Evolutionary conservation across 345 rosid species (phyloP).

Genomic region (Reutealis trisperma): DNA sequence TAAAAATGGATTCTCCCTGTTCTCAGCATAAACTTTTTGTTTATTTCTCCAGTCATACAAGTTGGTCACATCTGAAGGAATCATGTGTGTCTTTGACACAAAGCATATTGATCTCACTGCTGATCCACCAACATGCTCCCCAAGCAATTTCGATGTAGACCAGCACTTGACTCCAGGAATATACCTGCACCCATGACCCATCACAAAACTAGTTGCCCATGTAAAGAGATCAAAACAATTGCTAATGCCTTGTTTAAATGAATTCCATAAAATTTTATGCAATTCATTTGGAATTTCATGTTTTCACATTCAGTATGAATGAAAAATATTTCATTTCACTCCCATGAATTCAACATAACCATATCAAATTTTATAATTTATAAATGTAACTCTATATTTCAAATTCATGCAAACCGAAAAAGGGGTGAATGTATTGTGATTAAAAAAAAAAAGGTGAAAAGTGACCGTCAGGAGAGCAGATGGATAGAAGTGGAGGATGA

Average conservation of each 20-base stretch:
- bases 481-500: background rate
- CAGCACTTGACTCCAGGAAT: constrained; percentile 55
- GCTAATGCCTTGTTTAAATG: background rate
- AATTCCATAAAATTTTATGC: too few species aligned
- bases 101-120: constrained; percentile 90
- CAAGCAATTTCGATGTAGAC: constrained; percentile 78
- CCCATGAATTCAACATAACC: too few species aligned
- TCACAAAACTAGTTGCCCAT: constrained; percentile 13
- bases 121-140: constrained; percentile 98
- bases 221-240: constrained; percentile 6
- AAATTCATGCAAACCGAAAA: too few species aligned
- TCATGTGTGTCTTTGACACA: constrained; percentile 51
- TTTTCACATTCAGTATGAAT: too few species aligned
- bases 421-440: background rate
- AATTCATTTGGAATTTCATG: too few species aligned
- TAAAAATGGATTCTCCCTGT: constrained; percentile 49
- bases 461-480: background rate
- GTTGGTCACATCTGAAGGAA: constrained; percentile 36
- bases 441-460: background rate
- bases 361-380: too few species aligned
- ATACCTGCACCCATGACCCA: constrained; percentile 50
- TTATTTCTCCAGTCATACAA: constrained; percentile 23
- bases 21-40: constrained; percentile 30
- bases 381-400: too few species aligned
- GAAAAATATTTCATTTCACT: too few species aligned